Conservation (phyloP, 2,329 filamentous ascomycete species). For the Xylaria sp. region DNA sequence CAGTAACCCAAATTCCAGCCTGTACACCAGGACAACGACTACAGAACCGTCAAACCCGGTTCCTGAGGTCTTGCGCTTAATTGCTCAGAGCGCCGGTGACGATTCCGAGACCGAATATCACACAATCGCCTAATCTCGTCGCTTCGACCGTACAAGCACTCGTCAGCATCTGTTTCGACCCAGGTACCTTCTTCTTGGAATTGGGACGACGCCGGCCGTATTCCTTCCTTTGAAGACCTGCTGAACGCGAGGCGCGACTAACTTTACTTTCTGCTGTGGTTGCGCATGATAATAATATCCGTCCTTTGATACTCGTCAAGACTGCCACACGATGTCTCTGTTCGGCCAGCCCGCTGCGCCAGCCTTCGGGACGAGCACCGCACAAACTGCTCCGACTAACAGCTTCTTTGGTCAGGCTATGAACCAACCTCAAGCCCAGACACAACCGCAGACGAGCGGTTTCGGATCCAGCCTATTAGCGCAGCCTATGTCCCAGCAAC, state of each 20-base stretch:
- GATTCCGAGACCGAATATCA: not conserved
- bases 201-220: slow-evolving; percentile 10
- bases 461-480: slow-evolving; percentile 50
- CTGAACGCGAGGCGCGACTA: slow-evolving; percentile 16
- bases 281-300: not conserved
- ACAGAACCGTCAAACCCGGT: slow-evolving; percentile 15
- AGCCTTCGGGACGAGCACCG: slow-evolving; percentile 42
- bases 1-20: slow-evolving; percentile 1
- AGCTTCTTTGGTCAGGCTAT: slow-evolving; percentile 56
- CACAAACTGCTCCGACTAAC: slow-evolving; percentile 44
- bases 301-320: not conserved
- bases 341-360: slow-evolving; percentile 41
- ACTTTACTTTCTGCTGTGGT: not conserved
- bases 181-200: slow-evolving; percentile 1
- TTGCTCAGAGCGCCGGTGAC: not conserved
- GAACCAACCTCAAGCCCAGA: slow-evolving; percentile 53
- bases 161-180: not conserved
- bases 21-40: slow-evolving; percentile 20
- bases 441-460: slow-evolving; percentile 42
- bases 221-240: slow-evolving; percentile 15
- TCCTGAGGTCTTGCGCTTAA: not conserved
- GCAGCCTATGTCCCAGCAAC: slow-evolving; percentile 53
- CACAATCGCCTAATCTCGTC: not conserved
- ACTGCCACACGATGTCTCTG: slow-evolving; percentile 42
- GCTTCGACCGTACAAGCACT: not conserved